Evolutionary conservation across 2,329 filamentous ascomycete genomes (phyloP), one percentile per base, ranked within the genome.

Genomic region (Akanthomyces lecanii): DNA sequence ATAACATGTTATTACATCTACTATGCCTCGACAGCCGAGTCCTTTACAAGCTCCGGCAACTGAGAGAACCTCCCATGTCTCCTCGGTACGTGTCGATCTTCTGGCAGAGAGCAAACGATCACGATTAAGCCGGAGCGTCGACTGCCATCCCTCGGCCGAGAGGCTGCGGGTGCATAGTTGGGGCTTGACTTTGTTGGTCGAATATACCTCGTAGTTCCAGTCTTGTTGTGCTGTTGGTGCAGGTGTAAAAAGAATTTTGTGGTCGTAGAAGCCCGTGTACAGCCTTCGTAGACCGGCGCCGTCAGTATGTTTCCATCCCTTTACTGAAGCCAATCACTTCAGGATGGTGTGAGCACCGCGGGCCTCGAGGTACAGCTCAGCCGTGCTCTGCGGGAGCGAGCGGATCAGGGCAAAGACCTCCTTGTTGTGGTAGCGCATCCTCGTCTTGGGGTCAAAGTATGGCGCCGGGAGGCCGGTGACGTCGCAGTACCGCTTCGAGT

Each of bases 51-150:
- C 79, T 78, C 75, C 81, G 81, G 85, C 83, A 84, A 87, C 85
- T 86, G 85, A 85, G 82, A 80, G 71, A 75, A 73, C 76, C 75
- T 77, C 73, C 82, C 77, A 83, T 91, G 88, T 88, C 82, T 81
- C 85, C 84, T 92, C 90, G 90, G 92, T 95, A 89, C 82, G 82
- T 83, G 87, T 89, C 85, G 82, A 78, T 61, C 59, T 63, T 44
- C 76, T 84, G 91, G 92, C 92, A 89, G 82, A 96, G 85, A 96
- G 77, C 75, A 85, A 84, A 67, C 71, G 89, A 91, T 91, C 90
- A 89, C 91, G 89, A 96, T 95, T 97, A 97, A 97, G 93, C 93
- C 92, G 93, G 93, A 96, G 92, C 91, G 86, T 85, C 88, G 89
- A 88, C 87, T 93, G 88, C 85, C 91, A 88, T 86, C 84, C 86